Evolutionary conservation across 2,329 filamentous ascomycete genomes (phyloP).

Genomic region (Dactylonectria estremocensis): DNA sequence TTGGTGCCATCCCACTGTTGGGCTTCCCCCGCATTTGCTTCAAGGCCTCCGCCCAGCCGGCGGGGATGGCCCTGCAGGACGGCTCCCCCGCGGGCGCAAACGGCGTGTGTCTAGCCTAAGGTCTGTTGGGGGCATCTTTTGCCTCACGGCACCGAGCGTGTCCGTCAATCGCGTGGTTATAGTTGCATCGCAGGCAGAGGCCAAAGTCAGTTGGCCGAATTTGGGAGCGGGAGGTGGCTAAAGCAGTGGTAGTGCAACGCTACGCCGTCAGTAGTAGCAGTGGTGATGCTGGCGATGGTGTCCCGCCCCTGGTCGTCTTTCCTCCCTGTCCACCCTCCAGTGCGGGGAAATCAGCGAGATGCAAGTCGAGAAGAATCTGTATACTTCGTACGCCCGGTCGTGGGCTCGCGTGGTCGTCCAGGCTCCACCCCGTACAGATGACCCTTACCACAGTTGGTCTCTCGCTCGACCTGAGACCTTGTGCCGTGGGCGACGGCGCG

Average conservation of each 20-base stretch:
- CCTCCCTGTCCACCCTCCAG: conserved; percentile 21
- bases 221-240: conserved; percentile 29
- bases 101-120: conserved; percentile 31
- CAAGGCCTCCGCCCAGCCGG: conserved; percentile 44
- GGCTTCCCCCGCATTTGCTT: conserved; percentile 47
- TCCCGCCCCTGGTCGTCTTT: conserved; percentile 15
- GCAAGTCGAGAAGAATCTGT: conserved; percentile 11
- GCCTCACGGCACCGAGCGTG: conserved; percentile 42
- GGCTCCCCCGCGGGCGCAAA: conserved; percentile 33
- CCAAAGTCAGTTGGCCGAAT: conserved; percentile 31
- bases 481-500: conserved; percentile 22
- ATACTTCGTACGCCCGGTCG: conserved; percentile 16
- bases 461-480: conserved; percentile 13
- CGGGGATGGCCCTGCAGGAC: conserved; percentile 42
- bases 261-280: conserved; percentile 9
- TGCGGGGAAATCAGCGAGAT: conserved; percentile 34
- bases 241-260: conserved; percentile 13
- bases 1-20: conserved; percentile 29
- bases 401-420: conserved; percentile 28
- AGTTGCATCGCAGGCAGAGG: conserved; percentile 18
- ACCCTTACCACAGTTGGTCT: conserved; percentile 16
- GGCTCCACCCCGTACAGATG: conserved; percentile 24
- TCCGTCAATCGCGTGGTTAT: conserved; percentile 38
- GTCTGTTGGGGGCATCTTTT: conserved; percentile 32
- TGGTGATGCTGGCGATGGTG: conserved; percentile 16